These are phyloP conservation scores for Prunus salicina DNA, from an alignment of 306 rosid species.

Conservation along the genomic window DNA sequence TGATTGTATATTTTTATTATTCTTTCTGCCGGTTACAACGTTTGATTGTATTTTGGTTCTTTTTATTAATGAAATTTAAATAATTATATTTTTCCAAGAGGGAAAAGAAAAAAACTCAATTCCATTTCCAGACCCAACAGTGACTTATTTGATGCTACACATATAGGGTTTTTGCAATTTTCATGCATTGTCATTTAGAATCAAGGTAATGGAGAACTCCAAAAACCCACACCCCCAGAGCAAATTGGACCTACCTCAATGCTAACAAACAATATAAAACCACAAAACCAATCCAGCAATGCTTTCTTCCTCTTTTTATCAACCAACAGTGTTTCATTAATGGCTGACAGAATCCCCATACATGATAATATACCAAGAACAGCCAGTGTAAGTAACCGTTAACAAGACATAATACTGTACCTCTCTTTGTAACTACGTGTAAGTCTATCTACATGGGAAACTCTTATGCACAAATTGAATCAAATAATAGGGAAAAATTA, in stretches of 20 bases:
- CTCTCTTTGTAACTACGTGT: neutral
- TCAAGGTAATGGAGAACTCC: neutral
- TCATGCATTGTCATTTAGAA: no score
- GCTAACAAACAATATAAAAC: neutral
- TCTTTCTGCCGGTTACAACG: no score
- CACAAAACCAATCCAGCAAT: neutral
- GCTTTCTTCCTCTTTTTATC: neutral
- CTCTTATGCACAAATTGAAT: conserved; percentile 42
- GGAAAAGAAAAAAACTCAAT: neutral
- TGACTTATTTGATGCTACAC: no score
- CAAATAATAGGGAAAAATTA: conserved; percentile 35
- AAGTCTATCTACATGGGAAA: conserved; percentile 30
- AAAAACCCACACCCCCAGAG: neutral
- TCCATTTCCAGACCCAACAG: neutral
- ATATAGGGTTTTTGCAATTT: no score
- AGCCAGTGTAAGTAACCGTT: neutral
- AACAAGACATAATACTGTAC: neutral
- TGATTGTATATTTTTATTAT: neutral
- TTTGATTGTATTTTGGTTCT: neutral
- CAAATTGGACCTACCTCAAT: neutral
- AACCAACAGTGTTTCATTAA: neutral
- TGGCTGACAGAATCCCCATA: neutral
- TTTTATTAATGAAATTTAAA: neutral
- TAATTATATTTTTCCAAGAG: neutral
- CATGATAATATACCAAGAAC: conserved; percentile 2